Base-by-base conservation (phyloP, 2,329 filamentous ascomycete species). In the Xylaria polymorpha region DNA sequence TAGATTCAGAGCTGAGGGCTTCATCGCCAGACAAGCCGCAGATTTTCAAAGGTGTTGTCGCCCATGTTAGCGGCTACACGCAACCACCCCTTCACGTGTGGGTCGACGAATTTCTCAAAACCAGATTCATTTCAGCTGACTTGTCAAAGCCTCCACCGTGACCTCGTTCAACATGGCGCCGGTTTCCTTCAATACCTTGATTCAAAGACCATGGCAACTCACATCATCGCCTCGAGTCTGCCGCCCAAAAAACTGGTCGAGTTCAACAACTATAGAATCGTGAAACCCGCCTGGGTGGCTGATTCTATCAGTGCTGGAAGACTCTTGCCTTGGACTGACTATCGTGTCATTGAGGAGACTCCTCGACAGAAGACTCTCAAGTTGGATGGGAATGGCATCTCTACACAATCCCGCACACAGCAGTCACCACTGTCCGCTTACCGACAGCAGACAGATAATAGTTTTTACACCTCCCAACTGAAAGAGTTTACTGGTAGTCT, bases 161-260 rank as follows among this genome's bases (percentile, higher is more conserved):
- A 97, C 69, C 91, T 99, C 65, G 95, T 99, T 20, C 89, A 92
- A 74, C 90, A 98, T 87, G 96, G 96, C n/a, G 97, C 94, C 39
- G 93, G 92, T 0, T 98, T 97, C 74, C 86, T 98, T 70, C 96
- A 99, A 79, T 98, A 98, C 76, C 84, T 99, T 12, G 94, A 98
- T 79, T 92, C 91, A 44, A 99, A 99, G 83, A 98, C 95, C 0
- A 91, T 92, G 78, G 95, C 94, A 0, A 99, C 97, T 0, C 95
- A 99, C 79, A 97, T 99, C 73, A 94, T 99, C 74, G 94, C 95
- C 3, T 95, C 94, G 61, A 91, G 89, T 62, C 83, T 99, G 25
- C 96, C 96, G 0, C 94, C 94, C 0, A 98, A 98, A 82, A 99
- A 99, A 80, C 90, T 90, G 35, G 88, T 95, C 63, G 96, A 99